A percentile compares a stretch with the other conserved stretches of the same genome.
These are phyloP conservation scores for Lactarius sanguifluus DNA, from an alignment of 768 basidiomycete species.

Conservation along the genomic window DNA sequence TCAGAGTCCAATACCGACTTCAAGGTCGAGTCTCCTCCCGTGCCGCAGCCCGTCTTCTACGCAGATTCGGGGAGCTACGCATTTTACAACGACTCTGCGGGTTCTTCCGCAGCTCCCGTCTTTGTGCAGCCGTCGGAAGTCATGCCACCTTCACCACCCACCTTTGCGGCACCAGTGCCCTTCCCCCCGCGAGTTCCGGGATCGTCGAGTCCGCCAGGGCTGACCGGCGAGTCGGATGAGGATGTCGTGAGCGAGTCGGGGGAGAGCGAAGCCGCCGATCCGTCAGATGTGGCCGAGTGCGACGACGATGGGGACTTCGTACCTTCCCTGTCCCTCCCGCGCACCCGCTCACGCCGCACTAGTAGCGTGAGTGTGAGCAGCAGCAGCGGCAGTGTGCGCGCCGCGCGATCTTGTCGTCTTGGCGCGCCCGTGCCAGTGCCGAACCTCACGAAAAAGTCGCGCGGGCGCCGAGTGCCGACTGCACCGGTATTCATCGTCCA, in stretches of 20 bases:
- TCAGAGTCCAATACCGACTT: conserved; percentile 21
- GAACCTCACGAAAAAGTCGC: conserved; percentile 77
- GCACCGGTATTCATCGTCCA: conserved; percentile 34
- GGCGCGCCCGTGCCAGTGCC: conserved; percentile 69
- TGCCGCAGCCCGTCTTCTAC: conserved; percentile 12
- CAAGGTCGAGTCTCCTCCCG: conserved; percentile 18
- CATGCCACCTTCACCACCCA: conserved; percentile 23
- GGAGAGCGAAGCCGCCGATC: conserved; percentile 27
- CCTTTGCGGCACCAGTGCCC: conserved; percentile 4
- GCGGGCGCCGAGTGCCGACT: conserved; percentile 75
- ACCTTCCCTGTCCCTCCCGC: conserved; percentile 2
- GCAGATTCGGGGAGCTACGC: conserved; percentile 22
- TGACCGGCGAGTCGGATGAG: conserved; percentile 26
- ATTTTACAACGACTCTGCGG: conserved; percentile 21
- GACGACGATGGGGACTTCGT: conserved; percentile 28
- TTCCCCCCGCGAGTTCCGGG: conserved; percentile 17
- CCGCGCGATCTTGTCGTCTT: conserved; percentile 38
- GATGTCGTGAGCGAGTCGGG: conserved; percentile 26
- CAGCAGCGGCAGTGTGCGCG: conserved; percentile 23
- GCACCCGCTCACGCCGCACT: conserved; percentile 26
- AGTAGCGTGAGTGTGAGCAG: conserved; percentile 27
- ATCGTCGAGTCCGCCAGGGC: conserved; percentile 28
- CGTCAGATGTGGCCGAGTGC: conserved; percentile 16
- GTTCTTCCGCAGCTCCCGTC: background rate
- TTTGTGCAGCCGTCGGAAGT: conserved; percentile 25